A percentile compares a stretch with the other conserved stretches of the same genome.
phyloP scores from a whole-genome alignment of 78 protist species.

The Dictyostelium capitatum region DNA sequence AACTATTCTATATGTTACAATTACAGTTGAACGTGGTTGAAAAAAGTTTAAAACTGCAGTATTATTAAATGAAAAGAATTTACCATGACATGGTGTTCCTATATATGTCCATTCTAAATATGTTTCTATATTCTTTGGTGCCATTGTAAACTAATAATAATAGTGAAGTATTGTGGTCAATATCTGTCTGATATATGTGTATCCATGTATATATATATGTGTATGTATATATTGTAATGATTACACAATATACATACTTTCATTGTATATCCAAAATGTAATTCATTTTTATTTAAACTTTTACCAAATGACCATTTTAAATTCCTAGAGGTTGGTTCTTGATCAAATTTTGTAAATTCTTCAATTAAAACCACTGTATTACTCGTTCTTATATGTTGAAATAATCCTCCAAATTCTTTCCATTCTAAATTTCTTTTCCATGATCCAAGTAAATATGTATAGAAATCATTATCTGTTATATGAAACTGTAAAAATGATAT shows the following conservation, averaged over 20 bases:
- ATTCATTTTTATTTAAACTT: conserved; percentile 59
- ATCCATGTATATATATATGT: no score
- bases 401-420: conserved; percentile 80
- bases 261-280: conserved; percentile 81
- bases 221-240: no score
- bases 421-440: conserved; percentile 87
- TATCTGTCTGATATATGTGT: no score
- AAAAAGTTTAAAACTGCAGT: conserved; percentile 77
- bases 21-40: conserved; percentile 75
- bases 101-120: conserved; percentile 77
- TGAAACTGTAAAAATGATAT: conserved; percentile 16
- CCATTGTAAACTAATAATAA: conserved; percentile 8
- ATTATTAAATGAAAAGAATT: conserved; percentile 55
- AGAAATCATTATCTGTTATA: conserved; percentile 71
- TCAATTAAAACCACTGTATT: conserved; percentile 84
- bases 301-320: conserved; percentile 87
- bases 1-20: conserved; percentile 77
- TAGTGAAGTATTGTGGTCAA: not conserved
- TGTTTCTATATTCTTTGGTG: conserved; percentile 66
- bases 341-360: conserved; percentile 38
- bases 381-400: conserved; percentile 71
- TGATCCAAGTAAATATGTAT: conserved; percentile 61
- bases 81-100: conserved; percentile 75
- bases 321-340: conserved; percentile 40
- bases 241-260: conserved; percentile 59